These are phyloP conservation scores for Sugiyamaella paludigena DNA, from an alignment of 1,139 yeast species.

Conservation along the genomic window DNA sequence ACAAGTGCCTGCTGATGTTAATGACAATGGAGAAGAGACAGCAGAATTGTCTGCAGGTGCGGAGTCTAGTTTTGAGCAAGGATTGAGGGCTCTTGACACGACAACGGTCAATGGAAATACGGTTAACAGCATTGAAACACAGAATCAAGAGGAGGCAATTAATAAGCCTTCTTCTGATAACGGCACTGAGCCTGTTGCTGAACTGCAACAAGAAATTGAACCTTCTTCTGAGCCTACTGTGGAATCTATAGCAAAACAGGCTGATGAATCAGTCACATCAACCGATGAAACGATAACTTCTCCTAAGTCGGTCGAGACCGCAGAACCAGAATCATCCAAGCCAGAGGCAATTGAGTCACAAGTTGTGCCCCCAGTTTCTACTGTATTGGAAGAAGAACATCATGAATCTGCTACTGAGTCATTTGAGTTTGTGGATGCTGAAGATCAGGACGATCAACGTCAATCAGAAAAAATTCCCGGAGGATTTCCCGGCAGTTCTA, in stretches of 20 bases:
- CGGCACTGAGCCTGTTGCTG: not conserved
- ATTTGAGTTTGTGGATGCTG: constrained; percentile 35
- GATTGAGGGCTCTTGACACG: constrained; percentile 4
- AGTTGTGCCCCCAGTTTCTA: constrained; percentile 25
- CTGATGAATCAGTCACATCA: not conserved
- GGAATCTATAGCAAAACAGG: not conserved
- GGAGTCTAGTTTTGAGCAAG: not conserved
- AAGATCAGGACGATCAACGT: constrained; percentile 15
- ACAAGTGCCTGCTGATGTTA: not conserved
- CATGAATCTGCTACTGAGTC: constrained; percentile 53
- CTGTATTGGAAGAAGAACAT: constrained; percentile 47
- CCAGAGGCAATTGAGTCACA: not conserved
- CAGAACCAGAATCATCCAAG: not conserved
- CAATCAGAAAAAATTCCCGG: constrained; percentile 14
- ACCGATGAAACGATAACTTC: not conserved
- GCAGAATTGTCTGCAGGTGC: not conserved
- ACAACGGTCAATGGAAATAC: not conserved
- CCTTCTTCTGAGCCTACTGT: not conserved
- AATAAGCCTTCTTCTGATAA: not conserved
- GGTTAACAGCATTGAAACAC: not conserved
- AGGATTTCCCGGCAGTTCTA: constrained; percentile 16
- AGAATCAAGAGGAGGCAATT: constrained; percentile 2
- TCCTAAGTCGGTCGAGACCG: not conserved
- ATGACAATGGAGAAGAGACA: not conserved
- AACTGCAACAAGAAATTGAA: not conserved